phyloP scores from a whole-genome alignment of 2,329 filamentous ascomycete genomes.

The Moelleriella libera region DNA sequence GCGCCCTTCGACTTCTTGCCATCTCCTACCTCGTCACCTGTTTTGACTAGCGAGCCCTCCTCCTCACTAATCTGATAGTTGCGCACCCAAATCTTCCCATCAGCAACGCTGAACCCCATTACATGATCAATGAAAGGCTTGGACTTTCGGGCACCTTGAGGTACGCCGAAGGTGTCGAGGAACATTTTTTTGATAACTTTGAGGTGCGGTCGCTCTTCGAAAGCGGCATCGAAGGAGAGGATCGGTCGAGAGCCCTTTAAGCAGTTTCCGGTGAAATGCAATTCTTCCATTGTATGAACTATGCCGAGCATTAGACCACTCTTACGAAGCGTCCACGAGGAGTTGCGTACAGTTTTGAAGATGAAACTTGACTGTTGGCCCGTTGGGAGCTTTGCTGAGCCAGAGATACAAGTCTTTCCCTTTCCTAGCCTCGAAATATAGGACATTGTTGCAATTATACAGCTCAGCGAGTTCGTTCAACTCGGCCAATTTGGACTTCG shows the following conservation, averaged over 20 bases:
- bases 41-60: constrained; percentile 40
- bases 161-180: constrained; percentile 81
- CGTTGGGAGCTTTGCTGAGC: constrained; percentile 77
- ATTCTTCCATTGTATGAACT: constrained; percentile 93
- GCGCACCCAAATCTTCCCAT: constrained; percentile 91
- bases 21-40: constrained; percentile 23
- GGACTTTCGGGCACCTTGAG: constrained; percentile 71
- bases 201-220: constrained; percentile 70
- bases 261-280: constrained; percentile 95
- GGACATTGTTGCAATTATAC: constrained; percentile 87
- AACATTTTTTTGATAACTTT: constrained; percentile 81
- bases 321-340: background rate
- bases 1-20: constrained; percentile 23
- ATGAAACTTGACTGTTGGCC: constrained; percentile 51
- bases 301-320: background rate
- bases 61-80: constrained; percentile 88
- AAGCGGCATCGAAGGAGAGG: constrained; percentile 79
- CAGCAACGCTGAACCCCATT: constrained; percentile 79
- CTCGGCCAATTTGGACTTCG: constrained; percentile 74
- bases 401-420: constrained; percentile 89
- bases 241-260: constrained; percentile 85
- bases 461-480: constrained; percentile 64
- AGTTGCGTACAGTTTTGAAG: constrained; percentile 50
- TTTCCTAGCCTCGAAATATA: constrained; percentile 94
- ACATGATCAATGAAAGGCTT: constrained; percentile 97